Conservation (phyloP, 768 basidiomycete genomes). For the Suillus variegatus region DNA sequence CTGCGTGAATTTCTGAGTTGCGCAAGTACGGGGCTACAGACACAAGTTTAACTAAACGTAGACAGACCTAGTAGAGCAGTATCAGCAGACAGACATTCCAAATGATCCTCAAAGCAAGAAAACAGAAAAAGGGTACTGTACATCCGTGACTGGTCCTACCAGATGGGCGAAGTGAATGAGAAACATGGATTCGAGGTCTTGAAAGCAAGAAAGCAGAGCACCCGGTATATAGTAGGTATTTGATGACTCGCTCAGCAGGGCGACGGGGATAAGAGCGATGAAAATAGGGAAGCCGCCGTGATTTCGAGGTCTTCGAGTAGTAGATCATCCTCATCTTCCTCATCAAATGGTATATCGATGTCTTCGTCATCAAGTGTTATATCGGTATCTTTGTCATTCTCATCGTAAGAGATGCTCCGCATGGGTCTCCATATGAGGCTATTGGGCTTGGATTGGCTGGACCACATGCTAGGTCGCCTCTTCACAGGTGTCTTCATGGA, state of each 20-base stretch:
- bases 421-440: neutral
- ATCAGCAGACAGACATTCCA: neutral
- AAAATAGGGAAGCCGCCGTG: neutral
- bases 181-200: neutral
- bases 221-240: neutral
- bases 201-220: neutral
- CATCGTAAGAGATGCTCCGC: neutral
- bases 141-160: neutral
- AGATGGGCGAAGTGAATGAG: neutral
- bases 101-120: neutral
- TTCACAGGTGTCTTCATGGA: neutral
- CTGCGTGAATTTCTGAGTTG: neutral
- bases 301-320: neutral
- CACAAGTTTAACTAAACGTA: neutral
- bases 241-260: neutral
- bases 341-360: neutral
- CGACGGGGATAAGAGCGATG: neutral
- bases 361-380: neutral
- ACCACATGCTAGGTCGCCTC: neutral
- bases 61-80: neutral
- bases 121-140: conserved; percentile 2
- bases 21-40: neutral
- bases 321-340: neutral
- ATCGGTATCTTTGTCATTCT: neutral
- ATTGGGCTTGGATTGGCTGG: neutral